These are phyloP conservation scores for Gentiana straminea DNA, from an alignment of 257 asterid genomes.

Conservation along the genomic window DNA sequence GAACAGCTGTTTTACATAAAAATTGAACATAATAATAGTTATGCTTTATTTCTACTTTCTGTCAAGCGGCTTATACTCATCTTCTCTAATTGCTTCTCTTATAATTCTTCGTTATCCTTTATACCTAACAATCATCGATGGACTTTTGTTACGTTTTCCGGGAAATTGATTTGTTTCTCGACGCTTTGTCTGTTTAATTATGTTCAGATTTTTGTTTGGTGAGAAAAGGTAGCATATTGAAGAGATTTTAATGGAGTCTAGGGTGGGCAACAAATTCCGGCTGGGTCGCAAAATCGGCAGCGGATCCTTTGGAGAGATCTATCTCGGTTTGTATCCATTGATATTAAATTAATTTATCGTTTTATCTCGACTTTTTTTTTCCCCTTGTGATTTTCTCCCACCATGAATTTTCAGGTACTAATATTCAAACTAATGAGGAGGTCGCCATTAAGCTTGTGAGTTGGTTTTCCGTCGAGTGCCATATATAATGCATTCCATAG, in stretches of 20 bases:
- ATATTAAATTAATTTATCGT: not conserved
- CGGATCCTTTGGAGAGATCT: slow-evolving; percentile 94
- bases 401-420: slow-evolving; percentile 39
- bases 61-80: too few species aligned
- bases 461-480: not conserved
- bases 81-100: too few species aligned
- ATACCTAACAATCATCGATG: too few species aligned
- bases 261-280: slow-evolving; percentile 75
- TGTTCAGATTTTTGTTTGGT: not conserved
- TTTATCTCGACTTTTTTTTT: not conserved
- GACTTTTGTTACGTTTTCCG: too few species aligned
- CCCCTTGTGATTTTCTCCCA: slow-evolving; percentile 1
- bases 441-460: slow-evolving; percentile 87
- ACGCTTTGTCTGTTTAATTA: too few species aligned
- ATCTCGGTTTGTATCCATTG: slow-evolving; percentile 36
- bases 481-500: too few species aligned
- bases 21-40: too few species aligned
- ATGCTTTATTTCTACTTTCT: too few species aligned
- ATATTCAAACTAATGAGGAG: slow-evolving; percentile 75
- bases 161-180: too few species aligned
- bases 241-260: slow-evolving; percentile 61
- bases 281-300: slow-evolving; percentile 85
- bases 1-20: too few species aligned
- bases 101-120: too few species aligned
- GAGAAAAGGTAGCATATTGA: slow-evolving; percentile 1